These are phyloP conservation scores for Chytriomyces confervae DNA, from an alignment of 192 early-diverging fungal genomes.

Conservation along the genomic window DNA sequence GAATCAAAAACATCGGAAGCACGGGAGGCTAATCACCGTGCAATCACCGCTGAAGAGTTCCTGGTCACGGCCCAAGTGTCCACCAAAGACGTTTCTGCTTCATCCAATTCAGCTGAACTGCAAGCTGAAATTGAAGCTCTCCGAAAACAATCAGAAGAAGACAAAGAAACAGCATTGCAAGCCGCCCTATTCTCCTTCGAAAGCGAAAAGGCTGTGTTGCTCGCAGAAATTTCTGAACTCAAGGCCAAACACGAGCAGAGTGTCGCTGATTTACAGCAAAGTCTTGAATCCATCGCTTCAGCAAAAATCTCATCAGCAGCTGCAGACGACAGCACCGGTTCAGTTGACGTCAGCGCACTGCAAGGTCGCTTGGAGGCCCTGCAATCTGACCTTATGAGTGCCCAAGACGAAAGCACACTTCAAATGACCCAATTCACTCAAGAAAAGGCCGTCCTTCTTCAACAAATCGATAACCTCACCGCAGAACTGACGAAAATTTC, in stretches of 20 bases:
- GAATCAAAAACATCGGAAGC: neutral
- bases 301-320: neutral
- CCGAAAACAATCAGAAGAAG: constrained; percentile 5
- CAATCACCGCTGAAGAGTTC: neutral
- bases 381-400: neutral
- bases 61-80: neutral
- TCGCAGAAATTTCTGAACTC: neutral
- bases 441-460: neutral
- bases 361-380: neutral
- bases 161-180: constrained; percentile 10
- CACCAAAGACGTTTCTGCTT: neutral
- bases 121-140: neutral
- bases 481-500: neutral
- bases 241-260: neutral
- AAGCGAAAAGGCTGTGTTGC: constrained; percentile 6
- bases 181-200: neutral
- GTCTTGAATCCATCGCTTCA: neutral
- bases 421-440: constrained; percentile 1
- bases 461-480: neutral
- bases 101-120: constrained; percentile 1
- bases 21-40: neutral
- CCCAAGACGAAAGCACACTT: neutral
- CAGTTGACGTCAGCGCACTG: neutral
- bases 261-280: neutral
- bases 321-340: neutral